A percentile compares a stretch with the other conserved stretches of the same genome.
Conservation (phyloP, 768 basidiomycete genomes). For the Tylopilus rubrobrunneus region DNA sequence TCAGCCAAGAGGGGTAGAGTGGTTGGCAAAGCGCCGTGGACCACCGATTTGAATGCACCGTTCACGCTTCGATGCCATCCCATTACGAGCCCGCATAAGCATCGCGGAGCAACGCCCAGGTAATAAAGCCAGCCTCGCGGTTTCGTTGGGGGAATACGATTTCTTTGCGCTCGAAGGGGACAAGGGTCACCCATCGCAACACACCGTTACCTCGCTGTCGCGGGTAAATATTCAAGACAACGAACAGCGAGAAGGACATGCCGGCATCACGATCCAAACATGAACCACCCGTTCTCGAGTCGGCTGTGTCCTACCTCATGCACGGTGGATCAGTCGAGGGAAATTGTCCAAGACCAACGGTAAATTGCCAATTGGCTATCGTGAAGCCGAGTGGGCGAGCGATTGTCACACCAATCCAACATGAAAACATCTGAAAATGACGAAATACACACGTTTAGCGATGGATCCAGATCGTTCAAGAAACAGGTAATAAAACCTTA, state of each 20-base stretch:
- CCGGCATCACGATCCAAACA: conserved; percentile 2
- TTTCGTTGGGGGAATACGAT: background rate
- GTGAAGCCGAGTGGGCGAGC: background rate
- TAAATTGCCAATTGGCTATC: conserved; percentile 11
- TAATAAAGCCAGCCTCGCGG: background rate
- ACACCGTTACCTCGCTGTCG: background rate
- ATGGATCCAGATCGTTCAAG: conserved; percentile 14
- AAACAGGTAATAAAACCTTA: conserved; percentile 20
- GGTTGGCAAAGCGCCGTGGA: background rate
- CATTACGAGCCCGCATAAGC: background rate
- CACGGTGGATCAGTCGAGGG: background rate
- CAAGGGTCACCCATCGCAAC: background rate
- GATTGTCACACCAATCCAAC: conserved; percentile 6
- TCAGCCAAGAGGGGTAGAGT: background rate
- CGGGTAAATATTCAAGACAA: background rate
- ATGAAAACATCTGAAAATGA: conserved; percentile 6
- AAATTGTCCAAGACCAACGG: conserved; percentile 1
- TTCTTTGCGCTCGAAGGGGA: background rate
- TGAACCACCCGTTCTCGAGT: background rate
- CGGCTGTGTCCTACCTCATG: conserved; percentile 1
- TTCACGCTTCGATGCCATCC: background rate
- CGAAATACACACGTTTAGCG: conserved; percentile 16
- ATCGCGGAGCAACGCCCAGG: background rate
- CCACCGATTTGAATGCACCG: background rate
- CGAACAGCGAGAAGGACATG: background rate